Evolutionary conservation across 2,329 filamentous ascomycete genomes (phyloP).

Genomic region (Chaetomium globosum): DNA sequence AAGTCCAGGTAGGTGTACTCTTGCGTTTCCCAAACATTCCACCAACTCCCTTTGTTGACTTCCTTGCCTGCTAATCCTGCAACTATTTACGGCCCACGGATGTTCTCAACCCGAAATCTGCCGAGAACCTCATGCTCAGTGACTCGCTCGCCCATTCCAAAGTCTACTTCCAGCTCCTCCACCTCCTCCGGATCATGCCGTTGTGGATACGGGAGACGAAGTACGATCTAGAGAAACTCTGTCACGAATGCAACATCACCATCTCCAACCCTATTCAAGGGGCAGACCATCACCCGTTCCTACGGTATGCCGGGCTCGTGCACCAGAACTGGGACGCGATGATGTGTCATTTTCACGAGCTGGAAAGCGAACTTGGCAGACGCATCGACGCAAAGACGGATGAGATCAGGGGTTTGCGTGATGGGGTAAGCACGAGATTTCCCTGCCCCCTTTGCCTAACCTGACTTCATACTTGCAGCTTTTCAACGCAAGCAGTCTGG

Average conservation of each 20-base stretch:
- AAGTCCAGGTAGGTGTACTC: neutral
- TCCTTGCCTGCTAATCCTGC: neutral
- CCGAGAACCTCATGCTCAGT: conserved; percentile 1
- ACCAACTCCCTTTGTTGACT: neutral
- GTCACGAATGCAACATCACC: neutral
- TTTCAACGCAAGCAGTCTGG: conserved; percentile 1
- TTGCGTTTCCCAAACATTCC: neutral
- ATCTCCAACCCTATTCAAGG: neutral
- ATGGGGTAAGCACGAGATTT: neutral
- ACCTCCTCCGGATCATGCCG: neutral
- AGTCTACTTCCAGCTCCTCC: conserved; percentile 4
- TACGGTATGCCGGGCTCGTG: neutral
- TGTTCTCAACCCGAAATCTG: neutral
- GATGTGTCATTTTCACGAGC: neutral
- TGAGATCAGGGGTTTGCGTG: neutral
- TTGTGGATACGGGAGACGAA: conserved; percentile 6
- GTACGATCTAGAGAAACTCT: neutral
- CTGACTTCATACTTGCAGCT: neutral
- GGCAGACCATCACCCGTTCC: neutral
- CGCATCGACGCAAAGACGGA: neutral
- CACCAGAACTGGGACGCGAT: conserved; percentile 1
- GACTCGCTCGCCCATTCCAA: conserved; percentile 4
- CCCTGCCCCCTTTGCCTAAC: neutral
- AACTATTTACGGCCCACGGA: neutral
- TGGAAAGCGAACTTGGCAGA: neutral